Conservation (phyloP, 441 rosid genomes). For the Populus hybrid region DNA sequence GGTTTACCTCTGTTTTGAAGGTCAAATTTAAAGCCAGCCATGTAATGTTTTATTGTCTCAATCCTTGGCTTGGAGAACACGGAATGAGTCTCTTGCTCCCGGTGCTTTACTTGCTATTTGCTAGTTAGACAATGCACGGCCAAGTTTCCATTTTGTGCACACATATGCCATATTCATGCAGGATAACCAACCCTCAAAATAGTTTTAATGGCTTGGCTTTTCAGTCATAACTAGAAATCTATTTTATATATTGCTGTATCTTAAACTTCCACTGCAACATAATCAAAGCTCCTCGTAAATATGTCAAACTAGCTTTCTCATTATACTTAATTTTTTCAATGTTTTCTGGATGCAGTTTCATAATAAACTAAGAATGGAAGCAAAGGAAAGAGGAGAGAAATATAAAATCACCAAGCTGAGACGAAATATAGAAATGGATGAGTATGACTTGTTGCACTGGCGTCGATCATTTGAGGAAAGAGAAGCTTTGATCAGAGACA, state of each 20-base stretch:
- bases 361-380: slow-evolving; percentile 64
- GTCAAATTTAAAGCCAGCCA: not conserved
- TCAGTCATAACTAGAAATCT: not conserved
- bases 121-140: not conserved
- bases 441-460: slow-evolving; percentile 85
- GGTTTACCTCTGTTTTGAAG: not conserved
- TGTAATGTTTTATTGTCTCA: not conserved
- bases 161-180: not conserved
- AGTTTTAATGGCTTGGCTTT: not conserved
- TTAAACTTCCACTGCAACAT: not conserved
- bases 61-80: not conserved
- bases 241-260: not conserved
- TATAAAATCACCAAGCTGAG: slow-evolving; percentile 69
- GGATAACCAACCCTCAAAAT: not conserved
- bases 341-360: slow-evolving; percentile 46
- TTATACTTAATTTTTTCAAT: not conserved
- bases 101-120: not conserved
- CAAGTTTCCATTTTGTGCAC: not conserved
- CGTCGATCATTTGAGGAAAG: slow-evolving; percentile 89
- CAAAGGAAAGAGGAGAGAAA: slow-evolving; percentile 68
- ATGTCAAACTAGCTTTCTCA: not conserved
- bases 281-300: not conserved
- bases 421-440: slow-evolving; percentile 94
- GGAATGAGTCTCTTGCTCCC: not conserved
- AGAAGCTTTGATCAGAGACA: slow-evolving; percentile 92